Conservation (phyloP, 345 rosid genomes). For the Sapria himalayana region DNA sequence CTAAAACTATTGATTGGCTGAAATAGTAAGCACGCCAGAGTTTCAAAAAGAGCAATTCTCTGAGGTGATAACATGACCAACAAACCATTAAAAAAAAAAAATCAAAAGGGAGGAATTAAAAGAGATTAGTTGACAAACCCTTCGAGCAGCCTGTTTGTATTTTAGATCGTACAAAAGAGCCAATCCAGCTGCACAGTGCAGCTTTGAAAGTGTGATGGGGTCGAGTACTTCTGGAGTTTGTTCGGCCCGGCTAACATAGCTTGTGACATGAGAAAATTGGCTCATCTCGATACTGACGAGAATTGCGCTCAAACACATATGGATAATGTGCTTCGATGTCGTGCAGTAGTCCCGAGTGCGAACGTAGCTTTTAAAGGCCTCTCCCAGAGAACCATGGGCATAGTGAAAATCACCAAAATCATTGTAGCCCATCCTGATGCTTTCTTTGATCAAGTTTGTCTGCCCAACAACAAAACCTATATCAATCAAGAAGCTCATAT, state of each 20-base stretch:
- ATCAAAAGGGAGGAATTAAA: neutral
- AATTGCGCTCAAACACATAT: constrained; percentile 91
- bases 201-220: constrained; percentile 34
- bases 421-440: constrained; percentile 95
- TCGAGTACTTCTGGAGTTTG: constrained; percentile 68
- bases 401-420: constrained; percentile 94
- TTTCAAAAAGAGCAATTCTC: too few species aligned
- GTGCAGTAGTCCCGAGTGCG: constrained; percentile 96
- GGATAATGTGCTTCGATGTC: constrained; percentile 70
- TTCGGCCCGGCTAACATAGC: constrained; percentile 85
- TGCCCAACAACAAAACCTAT: too few species aligned
- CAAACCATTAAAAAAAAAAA: neutral
- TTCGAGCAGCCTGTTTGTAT: constrained; percentile 95
- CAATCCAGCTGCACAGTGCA: constrained; percentile 84
- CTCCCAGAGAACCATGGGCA: constrained; percentile 71
- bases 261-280: constrained; percentile 79
- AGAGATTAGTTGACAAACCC: constrained; percentile 26
- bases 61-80: too few species aligned
- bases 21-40: too few species aligned
- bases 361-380: constrained; percentile 72
- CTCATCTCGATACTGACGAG: constrained; percentile 97
- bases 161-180: constrained; percentile 73
- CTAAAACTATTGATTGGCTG: too few species aligned
- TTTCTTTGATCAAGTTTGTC: constrained; percentile 96
- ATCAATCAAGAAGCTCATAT: too few species aligned